Evolutionary conservation across 202 grass and related monocot genomes (phyloP).

Genomic region (Dendrocalamus latiflorus): DNA sequence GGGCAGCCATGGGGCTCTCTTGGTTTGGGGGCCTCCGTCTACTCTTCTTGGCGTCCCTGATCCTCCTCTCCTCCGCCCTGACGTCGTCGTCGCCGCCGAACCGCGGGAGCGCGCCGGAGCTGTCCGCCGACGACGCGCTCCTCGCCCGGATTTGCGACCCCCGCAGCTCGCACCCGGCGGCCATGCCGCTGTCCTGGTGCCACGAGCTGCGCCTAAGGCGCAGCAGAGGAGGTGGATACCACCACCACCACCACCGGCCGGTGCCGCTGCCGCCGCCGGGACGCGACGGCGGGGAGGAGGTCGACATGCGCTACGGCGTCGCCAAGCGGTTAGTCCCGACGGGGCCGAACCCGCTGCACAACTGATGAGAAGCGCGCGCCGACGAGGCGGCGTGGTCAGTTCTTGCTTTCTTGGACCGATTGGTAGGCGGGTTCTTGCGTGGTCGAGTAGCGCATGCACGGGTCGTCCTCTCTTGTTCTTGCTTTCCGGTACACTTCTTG

Average conservation of each 20-base stretch:
- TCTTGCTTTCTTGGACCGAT: slow-evolving; percentile 37
- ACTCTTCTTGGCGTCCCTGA: slow-evolving; percentile 40
- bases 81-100: background rate
- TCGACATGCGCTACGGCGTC: slow-evolving; percentile 68
- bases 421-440: background rate
- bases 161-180: background rate
- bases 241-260: slow-evolving; percentile 2
- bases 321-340: slow-evolving; percentile 77
- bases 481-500: slow-evolving; percentile 56
- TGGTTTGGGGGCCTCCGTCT: slow-evolving; percentile 21
- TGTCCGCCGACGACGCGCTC: slow-evolving; percentile 22
- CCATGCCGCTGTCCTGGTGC: slow-evolving; percentile 37
- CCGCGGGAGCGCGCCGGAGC: background rate
- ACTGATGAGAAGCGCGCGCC: slow-evolving; percentile 26
- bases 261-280: slow-evolving; percentile 38
- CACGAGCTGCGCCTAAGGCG: slow-evolving; percentile 31
- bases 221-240: background rate
- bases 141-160: slow-evolving; percentile 27
- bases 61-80: slow-evolving; percentile 26
- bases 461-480: slow-evolving; percentile 79
- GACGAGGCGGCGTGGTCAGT: slow-evolving; percentile 1
- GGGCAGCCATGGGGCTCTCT: slow-evolving; percentile 43
- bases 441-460: background rate
- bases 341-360: slow-evolving; percentile 91
- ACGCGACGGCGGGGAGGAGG: slow-evolving; percentile 39